Conservation (phyloP, 495 filamentous ascomycete species). For the Penicillium odoratum region DNA sequence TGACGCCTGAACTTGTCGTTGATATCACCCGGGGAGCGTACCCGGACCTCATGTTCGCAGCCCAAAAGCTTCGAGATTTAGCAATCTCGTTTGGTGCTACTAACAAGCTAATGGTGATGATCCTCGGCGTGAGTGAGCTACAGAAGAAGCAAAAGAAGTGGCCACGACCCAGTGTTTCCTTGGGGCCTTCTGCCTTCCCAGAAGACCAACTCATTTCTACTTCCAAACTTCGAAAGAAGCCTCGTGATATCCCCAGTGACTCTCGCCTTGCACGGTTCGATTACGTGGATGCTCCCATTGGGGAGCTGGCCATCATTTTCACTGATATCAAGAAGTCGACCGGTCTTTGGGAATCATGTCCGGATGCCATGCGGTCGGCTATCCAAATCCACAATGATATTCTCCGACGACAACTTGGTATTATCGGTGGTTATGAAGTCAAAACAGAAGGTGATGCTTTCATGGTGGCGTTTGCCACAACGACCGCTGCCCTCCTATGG, state of each 20-base stretch:
- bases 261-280: slow-evolving; percentile 82
- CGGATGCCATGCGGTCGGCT: slow-evolving; percentile 89
- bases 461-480: slow-evolving; percentile 97
- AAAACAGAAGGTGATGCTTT: slow-evolving; percentile 99
- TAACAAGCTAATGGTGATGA: slow-evolving; percentile 98
- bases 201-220: slow-evolving; percentile 68
- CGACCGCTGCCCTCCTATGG: slow-evolving; percentile 91
- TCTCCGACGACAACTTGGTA: slow-evolving; percentile 87
- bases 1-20: slow-evolving; percentile 84
- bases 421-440: slow-evolving; percentile 96
- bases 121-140: slow-evolving; percentile 86
- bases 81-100: slow-evolving; percentile 92
- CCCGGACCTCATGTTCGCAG: slow-evolving; percentile 89
- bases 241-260: slow-evolving; percentile 69
- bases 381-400: slow-evolving; percentile 96
- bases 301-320: slow-evolving; percentile 90
- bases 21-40: slow-evolving; percentile 85
- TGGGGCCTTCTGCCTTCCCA: slow-evolving; percentile 66
- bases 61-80: slow-evolving; percentile 91
- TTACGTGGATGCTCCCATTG: slow-evolving; percentile 86
- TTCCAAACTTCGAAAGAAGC: slow-evolving; percentile 62
- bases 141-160: slow-evolving; percentile 76
- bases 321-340: slow-evolving; percentile 99
- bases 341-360: slow-evolving; percentile 92
- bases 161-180: slow-evolving; percentile 74